Percentiles rank a stretch among this genome's conserved stretches.
Evolutionary conservation across 2,329 filamentous ascomycete species (phyloP).

Genomic region (Calonectria pseudoturangicola): DNA sequence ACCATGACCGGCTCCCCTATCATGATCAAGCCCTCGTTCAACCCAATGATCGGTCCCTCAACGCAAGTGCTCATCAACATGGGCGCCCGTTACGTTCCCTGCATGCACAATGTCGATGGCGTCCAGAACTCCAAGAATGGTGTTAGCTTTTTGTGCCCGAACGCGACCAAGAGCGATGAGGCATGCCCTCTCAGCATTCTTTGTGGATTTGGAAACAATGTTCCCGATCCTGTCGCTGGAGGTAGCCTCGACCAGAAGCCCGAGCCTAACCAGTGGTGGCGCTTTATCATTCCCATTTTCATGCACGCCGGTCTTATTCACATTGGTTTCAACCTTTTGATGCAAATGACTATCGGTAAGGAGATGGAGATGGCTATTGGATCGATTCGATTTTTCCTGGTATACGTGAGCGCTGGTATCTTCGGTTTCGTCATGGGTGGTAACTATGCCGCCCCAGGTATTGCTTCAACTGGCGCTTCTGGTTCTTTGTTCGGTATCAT

Average conservation of each 20-base stretch:
- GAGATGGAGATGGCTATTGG: constrained; percentile 97
- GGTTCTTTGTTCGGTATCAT: constrained; percentile 94
- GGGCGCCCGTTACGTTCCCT: constrained; percentile 93
- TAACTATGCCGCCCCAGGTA: constrained; percentile 89
- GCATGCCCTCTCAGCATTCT: constrained; percentile 85
- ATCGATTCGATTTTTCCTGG: constrained; percentile 88
- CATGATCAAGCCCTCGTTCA: constrained; percentile 89
- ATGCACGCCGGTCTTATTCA: constrained; percentile 95
- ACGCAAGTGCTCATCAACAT: constrained; percentile 95
- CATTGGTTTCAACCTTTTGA: constrained; percentile 94
- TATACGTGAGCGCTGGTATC: constrained; percentile 93
- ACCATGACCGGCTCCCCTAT: constrained; percentile 86
- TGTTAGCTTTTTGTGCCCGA: constrained; percentile 86
- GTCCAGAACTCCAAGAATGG: constrained; percentile 73
- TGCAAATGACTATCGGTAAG: constrained; percentile 91
- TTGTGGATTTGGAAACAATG: constrained; percentile 83
- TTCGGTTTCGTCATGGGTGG: constrained; percentile 97
- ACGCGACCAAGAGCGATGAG: constrained; percentile 77
- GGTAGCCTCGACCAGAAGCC: constrained; percentile 69
- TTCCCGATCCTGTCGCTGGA: constrained; percentile 78
- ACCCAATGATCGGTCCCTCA: constrained; percentile 97
- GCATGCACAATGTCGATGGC: constrained; percentile 89
- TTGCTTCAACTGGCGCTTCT: constrained; percentile 91
- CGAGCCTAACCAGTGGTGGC: constrained; percentile 94
- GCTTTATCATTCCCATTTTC: constrained; percentile 97